These are phyloP conservation scores for Cladobotryum protrusum DNA, from an alignment of 2,329 filamentous ascomycete species.

Conservation along the genomic window DNA sequence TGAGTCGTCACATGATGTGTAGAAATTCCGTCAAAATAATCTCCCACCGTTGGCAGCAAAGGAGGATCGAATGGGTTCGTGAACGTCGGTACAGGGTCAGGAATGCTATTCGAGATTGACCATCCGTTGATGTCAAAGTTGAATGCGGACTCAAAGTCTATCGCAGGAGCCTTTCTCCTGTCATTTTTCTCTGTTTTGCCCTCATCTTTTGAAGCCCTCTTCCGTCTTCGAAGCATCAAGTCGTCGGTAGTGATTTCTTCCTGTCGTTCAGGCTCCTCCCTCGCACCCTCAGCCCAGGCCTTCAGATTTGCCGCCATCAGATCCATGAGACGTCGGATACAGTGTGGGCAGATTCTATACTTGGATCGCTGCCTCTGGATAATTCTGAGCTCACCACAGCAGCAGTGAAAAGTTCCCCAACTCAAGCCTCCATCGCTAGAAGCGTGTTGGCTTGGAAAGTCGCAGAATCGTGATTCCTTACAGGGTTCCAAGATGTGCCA, in stretches of 20 bases:
- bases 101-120: not conserved
- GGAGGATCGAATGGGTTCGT: not conserved
- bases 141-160: not conserved
- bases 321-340: not conserved
- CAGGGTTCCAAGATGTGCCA: slow-evolving; percentile 10
- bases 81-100: not conserved
- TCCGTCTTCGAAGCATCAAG: slow-evolving; percentile 4
- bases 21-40: too few relatives aligned
- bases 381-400: slow-evolving; percentile 4
- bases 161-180: not conserved
- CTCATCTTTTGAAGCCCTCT: not conserved
- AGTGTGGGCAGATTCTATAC: not conserved
- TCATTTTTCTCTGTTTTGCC: not conserved
- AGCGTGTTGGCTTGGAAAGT: not conserved
- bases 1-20: not conserved
- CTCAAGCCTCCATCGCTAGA: not conserved
- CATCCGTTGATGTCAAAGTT: not conserved
- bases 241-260: not conserved
- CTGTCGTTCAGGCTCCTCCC: not conserved
- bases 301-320: not conserved
- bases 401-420: slow-evolving; percentile 1
- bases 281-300: not conserved
- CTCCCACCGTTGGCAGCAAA: not conserved
- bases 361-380: slow-evolving; percentile 3
- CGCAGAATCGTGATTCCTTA: not conserved